Conservation (phyloP, 2,329 filamentous ascomycete genomes). For the Diplodia corticola region DNA sequence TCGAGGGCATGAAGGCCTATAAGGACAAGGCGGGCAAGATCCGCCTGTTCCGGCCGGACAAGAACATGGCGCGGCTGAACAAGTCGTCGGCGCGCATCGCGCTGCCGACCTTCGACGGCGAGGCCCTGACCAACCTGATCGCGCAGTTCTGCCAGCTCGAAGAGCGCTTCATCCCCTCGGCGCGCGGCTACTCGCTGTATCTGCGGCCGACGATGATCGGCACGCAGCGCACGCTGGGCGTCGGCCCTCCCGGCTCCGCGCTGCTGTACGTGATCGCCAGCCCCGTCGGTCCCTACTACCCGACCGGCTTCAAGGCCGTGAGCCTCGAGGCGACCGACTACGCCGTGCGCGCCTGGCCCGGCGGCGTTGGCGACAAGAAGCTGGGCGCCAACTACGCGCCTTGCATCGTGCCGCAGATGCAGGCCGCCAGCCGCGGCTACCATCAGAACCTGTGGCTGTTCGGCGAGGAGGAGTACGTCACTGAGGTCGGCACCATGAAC, state of each 20-base stretch:
- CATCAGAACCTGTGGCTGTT: constrained; percentile 99
- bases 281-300: constrained; percentile 96
- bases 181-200: constrained; percentile 88
- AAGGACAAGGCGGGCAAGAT: constrained; percentile 78
- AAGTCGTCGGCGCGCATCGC: constrained; percentile 89
- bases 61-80: constrained; percentile 95
- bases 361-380: constrained; percentile 97
- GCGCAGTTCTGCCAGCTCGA: constrained; percentile 77
- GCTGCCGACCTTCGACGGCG: constrained; percentile 77
- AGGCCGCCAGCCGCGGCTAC: constrained; percentile 87
- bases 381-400: constrained; percentile 99
- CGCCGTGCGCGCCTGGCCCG: constrained; percentile 95
- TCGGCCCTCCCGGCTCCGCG: constrained; percentile 87
- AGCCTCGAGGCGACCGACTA: constrained; percentile 95
- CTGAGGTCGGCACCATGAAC: constrained; percentile 99
- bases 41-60: constrained; percentile 89
- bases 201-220: constrained; percentile 96
- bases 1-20: constrained; percentile 99
- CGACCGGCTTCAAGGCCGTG: constrained; percentile 96
- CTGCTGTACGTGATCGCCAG: constrained; percentile 94
- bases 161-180: constrained; percentile 81
- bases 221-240: constrained; percentile 90
- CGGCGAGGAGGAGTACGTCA: constrained; percentile 91
- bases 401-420: constrained; percentile 92
- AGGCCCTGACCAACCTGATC: constrained; percentile 77